Percentiles rank a stretch among this genome's conserved stretches.
Evolutionary conservation across 805 yeast species (phyloP).

Genomic region (Ogataea polymorpha): DNA sequence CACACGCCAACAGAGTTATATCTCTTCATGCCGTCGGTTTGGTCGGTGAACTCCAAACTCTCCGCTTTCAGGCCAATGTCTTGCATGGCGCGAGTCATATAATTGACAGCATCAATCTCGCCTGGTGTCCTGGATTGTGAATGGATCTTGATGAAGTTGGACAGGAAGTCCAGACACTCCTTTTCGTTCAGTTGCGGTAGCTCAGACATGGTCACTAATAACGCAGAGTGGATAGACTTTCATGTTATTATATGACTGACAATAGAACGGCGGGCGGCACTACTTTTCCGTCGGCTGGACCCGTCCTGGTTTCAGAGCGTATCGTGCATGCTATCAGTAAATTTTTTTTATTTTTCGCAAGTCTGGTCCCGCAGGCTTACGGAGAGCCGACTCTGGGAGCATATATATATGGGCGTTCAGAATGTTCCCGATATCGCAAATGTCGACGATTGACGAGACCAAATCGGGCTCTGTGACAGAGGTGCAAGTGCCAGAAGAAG

Average conservation of each 20-base stretch:
- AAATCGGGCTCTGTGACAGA: background rate
- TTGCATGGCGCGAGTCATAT: slow-evolving; percentile 27
- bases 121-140: slow-evolving; percentile 29
- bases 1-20: slow-evolving; percentile 31
- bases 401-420: background rate
- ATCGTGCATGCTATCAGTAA: background rate
- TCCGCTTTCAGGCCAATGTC: slow-evolving; percentile 26
- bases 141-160: slow-evolving; percentile 30
- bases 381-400: background rate
- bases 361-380: background rate
- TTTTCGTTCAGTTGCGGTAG: slow-evolving; percentile 24
- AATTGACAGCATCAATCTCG: slow-evolving; percentile 28
- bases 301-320: background rate
- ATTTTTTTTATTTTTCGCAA: background rate
- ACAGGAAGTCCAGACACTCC: slow-evolving; percentile 27
- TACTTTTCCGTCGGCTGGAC: slow-evolving; percentile 1
- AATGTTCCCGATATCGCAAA: background rate
- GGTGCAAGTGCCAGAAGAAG: background rate
- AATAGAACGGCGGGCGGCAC: background rate
- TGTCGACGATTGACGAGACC: background rate
- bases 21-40: slow-evolving; percentile 26
- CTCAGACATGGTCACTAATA: slow-evolving; percentile 1
- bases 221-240: background rate
- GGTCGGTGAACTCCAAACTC: slow-evolving; percentile 24
- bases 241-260: too few relatives aligned